Base-by-base conservation (phyloP, 2,329 filamentous ascomycete genomes). In the Exophiala viscosa region DNA sequence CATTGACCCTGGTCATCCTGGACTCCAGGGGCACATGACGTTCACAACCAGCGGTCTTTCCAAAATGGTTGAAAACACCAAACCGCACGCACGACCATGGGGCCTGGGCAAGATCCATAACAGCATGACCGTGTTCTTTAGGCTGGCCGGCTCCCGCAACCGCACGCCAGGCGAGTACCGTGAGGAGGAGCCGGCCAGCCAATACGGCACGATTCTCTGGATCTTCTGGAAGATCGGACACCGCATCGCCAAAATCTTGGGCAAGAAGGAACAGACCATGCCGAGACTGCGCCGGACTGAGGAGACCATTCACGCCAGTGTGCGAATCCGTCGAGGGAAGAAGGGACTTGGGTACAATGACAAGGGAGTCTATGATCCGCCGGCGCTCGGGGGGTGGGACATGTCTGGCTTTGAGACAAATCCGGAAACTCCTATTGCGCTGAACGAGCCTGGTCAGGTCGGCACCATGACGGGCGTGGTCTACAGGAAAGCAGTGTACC, bases 231-330 rank as follows among this genome's bases (percentile, higher is more conserved):
- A 53, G 13, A 38, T 55, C 23, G 33, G 34, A 17, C 32, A 49
- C 20, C 47, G 28, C 9, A 4, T 56, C 6, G 44, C 7, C 17
- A 14, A 31, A 9, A 8, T 44, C 4, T 53, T 57, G 11, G 36
- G 39, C 8, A 31, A 18, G 11, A n/a, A 23, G n/a, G 33, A 54
- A 9, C 35, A 20, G 4, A 33, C 45, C 8, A 36, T 14, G 28
- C 58, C 55, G 9, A 50, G 53, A 5, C 71, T 82, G 20, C 62
- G 73, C 46, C 72, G 77, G 54, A 82, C 79, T 8, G 78, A 81
- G 59, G 79, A 82, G 64, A 72, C 75, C 7, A 73, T 82, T 32
- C 79, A 82, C 62, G 74, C 75, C 55, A 78, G 76, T 2, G 79
- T 79, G 1, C 73, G 79, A 1, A 70, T 80, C n/a, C 73, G 78